Evolutionary conservation across 2,329 filamentous ascomycete genomes (phyloP).

Genomic region (Pseudogymnoascus verrucosus): DNA sequence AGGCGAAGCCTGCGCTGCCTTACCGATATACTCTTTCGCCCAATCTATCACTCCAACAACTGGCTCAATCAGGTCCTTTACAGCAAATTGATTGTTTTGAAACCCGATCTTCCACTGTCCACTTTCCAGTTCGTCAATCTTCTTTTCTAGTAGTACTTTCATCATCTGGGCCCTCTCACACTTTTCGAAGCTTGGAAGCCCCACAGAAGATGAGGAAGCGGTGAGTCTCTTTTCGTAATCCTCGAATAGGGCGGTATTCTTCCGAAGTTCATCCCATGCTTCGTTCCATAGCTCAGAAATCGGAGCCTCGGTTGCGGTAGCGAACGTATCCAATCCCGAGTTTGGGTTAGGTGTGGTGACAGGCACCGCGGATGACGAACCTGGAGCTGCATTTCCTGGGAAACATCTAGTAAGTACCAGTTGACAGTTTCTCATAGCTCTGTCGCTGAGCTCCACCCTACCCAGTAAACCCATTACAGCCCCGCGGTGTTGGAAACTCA

Average conservation of each 20-base stretch:
- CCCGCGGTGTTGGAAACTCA: background rate
- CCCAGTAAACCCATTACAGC: background rate
- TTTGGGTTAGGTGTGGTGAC: background rate
- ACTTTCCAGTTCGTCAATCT: constrained; percentile 9
- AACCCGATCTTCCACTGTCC: constrained; percentile 16
- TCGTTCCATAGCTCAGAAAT: background rate
- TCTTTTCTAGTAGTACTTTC: constrained; percentile 2
- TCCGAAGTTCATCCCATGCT: background rate
- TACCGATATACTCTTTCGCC: constrained; percentile 16
- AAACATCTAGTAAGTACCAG: background rate
- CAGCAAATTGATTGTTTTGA: constrained; percentile 11
- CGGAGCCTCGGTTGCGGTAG: background rate
- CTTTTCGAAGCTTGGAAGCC: background rate
- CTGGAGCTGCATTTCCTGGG: background rate
- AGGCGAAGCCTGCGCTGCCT: constrained; percentile 12
- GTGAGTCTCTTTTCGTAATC: background rate
- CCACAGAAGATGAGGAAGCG: background rate
- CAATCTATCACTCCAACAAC: constrained; percentile 14
- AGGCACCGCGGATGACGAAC: background rate
- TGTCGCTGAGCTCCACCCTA: background rate
- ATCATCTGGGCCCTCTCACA: background rate
- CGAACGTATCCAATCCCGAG: background rate
- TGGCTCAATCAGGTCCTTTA: constrained; percentile 14
- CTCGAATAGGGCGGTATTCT: background rate
- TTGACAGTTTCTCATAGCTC: background rate